Base-by-base conservation (phyloP, 129 eudicot species). In the sunflower (Helianthus annuus) region DNA sequence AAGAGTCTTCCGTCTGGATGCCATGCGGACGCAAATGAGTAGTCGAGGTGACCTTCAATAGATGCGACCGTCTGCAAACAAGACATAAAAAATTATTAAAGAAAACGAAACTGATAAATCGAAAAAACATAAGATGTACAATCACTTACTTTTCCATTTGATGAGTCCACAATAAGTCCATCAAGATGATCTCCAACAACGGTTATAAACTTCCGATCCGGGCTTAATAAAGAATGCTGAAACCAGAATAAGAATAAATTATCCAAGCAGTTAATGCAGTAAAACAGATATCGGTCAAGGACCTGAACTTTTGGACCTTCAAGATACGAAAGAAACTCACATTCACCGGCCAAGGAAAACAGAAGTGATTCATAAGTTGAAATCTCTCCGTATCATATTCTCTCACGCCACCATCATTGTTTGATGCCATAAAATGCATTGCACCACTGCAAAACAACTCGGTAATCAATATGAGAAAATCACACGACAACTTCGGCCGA, bases 151-250 rank as follows among this genome's bases (percentile, higher is more conserved):
- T 89, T 89, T 66, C 96, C 96, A 46, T 67, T 84, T 49, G 75
- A 71, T 12, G 96, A 81, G 64, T 92, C 98, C 19, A 89, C 98
- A 58, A 92, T 80, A 45, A 92, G 69, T 7, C 95, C 96, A 63
- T 87, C 86, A 29, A 53, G 86, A 77, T 89, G 74, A 80, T 92
- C 98, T 68, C 95, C 98, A 46, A 89, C 96, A 68, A 92, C 82
- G 15, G 81, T 68, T 36, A 92, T 78, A 77, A 89, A 84, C 73
- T 83, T 89, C 55, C 91, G 71, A 49, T 89, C 90, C 1, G 98
- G 95, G 69, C 98, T 92, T 72, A 92, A 52, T 2, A 96, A 89
- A 38, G 98, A 85, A 85, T 92, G 98, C 98, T 92, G 92, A 89
- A 89, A 16, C 22, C n/a, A n/a, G 55, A 71, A 4, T 40, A 56